Percentiles rank a stretch among this genome's conserved stretches.
These are phyloP conservation scores for Venturia asperata DNA, from an alignment of 2,329 filamentous ascomycete genomes.

Conservation along the genomic window DNA sequence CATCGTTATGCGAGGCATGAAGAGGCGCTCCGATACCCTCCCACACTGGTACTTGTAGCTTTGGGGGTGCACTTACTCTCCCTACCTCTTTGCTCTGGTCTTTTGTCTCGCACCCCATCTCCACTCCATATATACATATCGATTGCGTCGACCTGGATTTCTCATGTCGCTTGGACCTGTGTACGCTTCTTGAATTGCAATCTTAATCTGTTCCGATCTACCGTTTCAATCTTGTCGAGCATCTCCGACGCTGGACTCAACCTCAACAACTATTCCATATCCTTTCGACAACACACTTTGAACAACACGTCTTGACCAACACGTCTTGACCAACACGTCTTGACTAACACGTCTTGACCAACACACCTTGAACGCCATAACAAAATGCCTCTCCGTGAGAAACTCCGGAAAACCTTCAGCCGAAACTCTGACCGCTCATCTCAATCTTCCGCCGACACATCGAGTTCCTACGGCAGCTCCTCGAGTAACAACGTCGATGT, in stretches of 20 bases:
- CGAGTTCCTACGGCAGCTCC: conserved; percentile 20
- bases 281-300: background rate
- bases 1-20: conserved; percentile 1
- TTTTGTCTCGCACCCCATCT: background rate
- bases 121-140: background rate
- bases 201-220: background rate
- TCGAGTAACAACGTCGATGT: conserved; percentile 30
- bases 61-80: background rate
- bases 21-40: background rate
- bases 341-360: no score
- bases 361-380: no score
- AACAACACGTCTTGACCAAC: no score
- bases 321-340: no score
- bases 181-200: background rate
- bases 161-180: background rate
- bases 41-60: background rate
- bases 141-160: background rate
- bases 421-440: conserved; percentile 23
- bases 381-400: conserved; percentile 41
- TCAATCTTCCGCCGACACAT: conserved; percentile 24
- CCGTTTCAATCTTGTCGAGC: background rate
- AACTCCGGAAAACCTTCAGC: conserved; percentile 40
- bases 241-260: no score
- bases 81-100: background rate
- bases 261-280: background rate